Conservation (phyloP, 192 early-diverging fungal genomes). For the Mortierella hygrophila region DNA sequence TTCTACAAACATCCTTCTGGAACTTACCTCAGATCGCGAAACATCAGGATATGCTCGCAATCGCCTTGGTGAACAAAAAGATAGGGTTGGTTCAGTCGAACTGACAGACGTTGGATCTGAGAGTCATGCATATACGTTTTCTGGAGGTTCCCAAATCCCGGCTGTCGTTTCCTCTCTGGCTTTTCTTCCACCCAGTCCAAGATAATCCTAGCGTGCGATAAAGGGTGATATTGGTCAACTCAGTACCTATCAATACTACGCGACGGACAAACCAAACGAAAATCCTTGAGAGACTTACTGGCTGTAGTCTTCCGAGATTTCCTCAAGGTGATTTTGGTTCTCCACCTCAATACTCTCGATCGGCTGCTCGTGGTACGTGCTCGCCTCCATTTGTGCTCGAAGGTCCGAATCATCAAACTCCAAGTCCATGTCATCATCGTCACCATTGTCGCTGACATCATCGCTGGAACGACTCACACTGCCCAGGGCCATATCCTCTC, state of each 20-base stretch:
- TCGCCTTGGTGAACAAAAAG: conserved; percentile 82
- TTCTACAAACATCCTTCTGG: background rate
- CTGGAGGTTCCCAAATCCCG: conserved; percentile 61
- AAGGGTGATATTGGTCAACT: background rate
- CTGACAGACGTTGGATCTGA: conserved; percentile 71
- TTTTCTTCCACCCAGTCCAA: conserved; percentile 77
- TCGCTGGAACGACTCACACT: background rate
- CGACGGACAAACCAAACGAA: background rate
- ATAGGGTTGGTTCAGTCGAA: conserved; percentile 77
- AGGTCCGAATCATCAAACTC: conserved; percentile 25
- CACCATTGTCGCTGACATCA: background rate
- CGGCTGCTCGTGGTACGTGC: background rate
- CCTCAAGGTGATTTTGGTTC: conserved; percentile 16
- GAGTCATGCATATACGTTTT: conserved; percentile 71
- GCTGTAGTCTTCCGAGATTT: conserved; percentile 69
- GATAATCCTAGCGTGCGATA: conserved; percentile 61
- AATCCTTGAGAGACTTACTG: conserved; percentile 44
- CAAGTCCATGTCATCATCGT: conserved; percentile 4
- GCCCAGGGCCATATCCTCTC: background rate
- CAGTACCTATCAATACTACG: background rate
- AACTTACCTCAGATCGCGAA: conserved; percentile 71
- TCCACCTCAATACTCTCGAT: conserved; percentile 29
- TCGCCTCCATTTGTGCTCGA: background rate
- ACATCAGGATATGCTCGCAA: conserved; percentile 82
- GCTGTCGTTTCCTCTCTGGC: conserved; percentile 60